Conservation (phyloP, 331 rosid species). For the Pyracantha coccinea region DNA sequence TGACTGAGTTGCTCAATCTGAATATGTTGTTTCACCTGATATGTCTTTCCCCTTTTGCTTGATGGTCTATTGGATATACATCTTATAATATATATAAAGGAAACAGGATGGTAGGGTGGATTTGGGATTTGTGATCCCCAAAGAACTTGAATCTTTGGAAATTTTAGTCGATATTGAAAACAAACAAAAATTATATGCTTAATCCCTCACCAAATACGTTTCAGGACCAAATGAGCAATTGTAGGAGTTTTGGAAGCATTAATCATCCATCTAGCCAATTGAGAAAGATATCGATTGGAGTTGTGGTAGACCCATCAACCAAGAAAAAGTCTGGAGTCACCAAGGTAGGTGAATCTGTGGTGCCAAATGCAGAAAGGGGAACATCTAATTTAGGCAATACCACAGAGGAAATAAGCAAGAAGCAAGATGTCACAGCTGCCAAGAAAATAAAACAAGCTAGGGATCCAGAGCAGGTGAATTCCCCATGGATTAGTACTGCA, state of each 20-base stretch:
- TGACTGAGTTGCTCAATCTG: neutral
- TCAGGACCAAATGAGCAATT: conserved; percentile 50
- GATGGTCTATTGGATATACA: neutral
- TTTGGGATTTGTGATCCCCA: neutral
- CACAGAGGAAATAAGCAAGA: conserved; percentile 25
- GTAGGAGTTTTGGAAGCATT: conserved; percentile 61
- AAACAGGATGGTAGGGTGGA: neutral
- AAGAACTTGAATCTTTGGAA: neutral
- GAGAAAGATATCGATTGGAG: conserved; percentile 88
- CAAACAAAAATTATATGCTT: neutral
- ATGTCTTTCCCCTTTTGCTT: neutral
- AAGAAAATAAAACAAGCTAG: conserved; percentile 25
- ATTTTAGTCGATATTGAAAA: neutral
- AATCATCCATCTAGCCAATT: conserved; percentile 59
- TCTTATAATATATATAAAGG: neutral
- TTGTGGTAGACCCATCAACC: conserved; percentile 41
- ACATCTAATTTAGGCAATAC: conserved; percentile 27
- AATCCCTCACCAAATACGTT: conserved; percentile 1
- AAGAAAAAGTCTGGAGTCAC: conserved; percentile 18
- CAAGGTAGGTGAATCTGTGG: conserved; percentile 17
- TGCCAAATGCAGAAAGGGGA: conserved; percentile 29
- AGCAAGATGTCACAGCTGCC: conserved; percentile 29
- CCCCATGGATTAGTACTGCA: conserved; percentile 45
- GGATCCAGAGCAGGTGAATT: conserved; percentile 27
- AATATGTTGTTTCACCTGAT: neutral